These are phyloP conservation scores for Torulaspora microellipsoides DNA, from an alignment of 805 yeast species.

Conservation along the genomic window DNA sequence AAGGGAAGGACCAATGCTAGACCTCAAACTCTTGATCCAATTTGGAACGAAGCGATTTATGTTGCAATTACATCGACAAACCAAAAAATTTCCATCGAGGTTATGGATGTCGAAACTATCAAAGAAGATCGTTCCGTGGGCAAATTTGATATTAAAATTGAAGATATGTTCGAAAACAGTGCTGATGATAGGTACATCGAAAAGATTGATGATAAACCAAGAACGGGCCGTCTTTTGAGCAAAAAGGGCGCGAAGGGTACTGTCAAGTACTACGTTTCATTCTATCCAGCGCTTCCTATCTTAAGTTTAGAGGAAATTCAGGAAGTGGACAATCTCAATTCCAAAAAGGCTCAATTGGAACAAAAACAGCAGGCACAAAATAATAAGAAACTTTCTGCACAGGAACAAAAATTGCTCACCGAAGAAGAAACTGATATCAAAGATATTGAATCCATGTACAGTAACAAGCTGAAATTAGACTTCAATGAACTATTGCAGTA, in stretches of 20 bases:
- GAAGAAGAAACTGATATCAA: constrained; percentile 31
- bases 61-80: constrained; percentile 77
- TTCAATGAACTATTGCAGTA: constrained; percentile 53
- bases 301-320: constrained; percentile 66
- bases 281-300: constrained; percentile 82
- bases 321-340: constrained; percentile 47
- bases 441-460: constrained; percentile 38
- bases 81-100: constrained; percentile 80
- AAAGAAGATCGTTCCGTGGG: constrained; percentile 89
- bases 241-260: constrained; percentile 83
- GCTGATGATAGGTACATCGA: constrained; percentile 59
- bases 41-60: constrained; percentile 79
- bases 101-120: constrained; percentile 80
- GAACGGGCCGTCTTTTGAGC: constrained; percentile 59
- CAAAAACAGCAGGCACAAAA: constrained; percentile 33
- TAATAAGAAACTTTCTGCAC: constrained; percentile 30
- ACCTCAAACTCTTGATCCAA: constrained; percentile 69
- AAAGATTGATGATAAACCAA: constrained; percentile 49
- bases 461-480: constrained; percentile 47
- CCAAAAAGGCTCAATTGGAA: constrained; percentile 36
- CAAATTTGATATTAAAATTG: constrained; percentile 62
- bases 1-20: constrained; percentile 71
- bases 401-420: constrained; percentile 29
- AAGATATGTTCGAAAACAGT: constrained; percentile 59
- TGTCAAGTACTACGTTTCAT: constrained; percentile 67